Conservation (phyloP, 2,329 filamentous ascomycete genomes). For the Colletotrichum theobromicola region DNA sequence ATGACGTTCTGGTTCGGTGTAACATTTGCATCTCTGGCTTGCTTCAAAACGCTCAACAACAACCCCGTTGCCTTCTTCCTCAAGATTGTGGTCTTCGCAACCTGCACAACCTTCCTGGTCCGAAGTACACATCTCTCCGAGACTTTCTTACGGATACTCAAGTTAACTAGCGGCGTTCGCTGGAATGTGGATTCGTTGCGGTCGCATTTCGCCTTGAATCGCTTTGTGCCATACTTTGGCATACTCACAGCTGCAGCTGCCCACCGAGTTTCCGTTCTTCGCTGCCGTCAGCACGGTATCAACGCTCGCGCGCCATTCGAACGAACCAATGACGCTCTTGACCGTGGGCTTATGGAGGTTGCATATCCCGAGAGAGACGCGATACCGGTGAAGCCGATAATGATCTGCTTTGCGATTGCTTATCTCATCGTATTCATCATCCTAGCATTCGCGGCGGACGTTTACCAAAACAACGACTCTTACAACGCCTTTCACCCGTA, state of each 20-base stretch:
- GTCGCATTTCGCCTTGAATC: constrained; percentile 56
- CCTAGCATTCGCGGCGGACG: constrained; percentile 6
- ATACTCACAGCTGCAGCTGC: constrained; percentile 53
- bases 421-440: constrained; percentile 12
- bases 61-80: constrained; percentile 44
- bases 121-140: constrained; percentile 8
- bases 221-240: constrained; percentile 61
- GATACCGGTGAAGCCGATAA: constrained; percentile 18
- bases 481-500: constrained; percentile 22
- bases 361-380: constrained; percentile 13
- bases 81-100: constrained; percentile 53
- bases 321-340: constrained; percentile 6
- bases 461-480: neutral
- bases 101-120: constrained; percentile 28
- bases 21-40: constrained; percentile 56
- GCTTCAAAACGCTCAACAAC: constrained; percentile 46
- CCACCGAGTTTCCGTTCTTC: constrained; percentile 30
- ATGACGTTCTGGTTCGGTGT: constrained; percentile 68
- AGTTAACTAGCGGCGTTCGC: constrained; percentile 43
- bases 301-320: constrained; percentile 1
- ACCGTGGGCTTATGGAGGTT: constrained; percentile 10
- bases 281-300: constrained; percentile 8
- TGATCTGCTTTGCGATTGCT: constrained; percentile 8
- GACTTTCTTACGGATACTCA: constrained; percentile 2
- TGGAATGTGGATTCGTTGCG: constrained; percentile 55